Base-by-base conservation (phyloP, 495 filamentous ascomycete species). In the Sabuloglossum arenarium region DNA sequence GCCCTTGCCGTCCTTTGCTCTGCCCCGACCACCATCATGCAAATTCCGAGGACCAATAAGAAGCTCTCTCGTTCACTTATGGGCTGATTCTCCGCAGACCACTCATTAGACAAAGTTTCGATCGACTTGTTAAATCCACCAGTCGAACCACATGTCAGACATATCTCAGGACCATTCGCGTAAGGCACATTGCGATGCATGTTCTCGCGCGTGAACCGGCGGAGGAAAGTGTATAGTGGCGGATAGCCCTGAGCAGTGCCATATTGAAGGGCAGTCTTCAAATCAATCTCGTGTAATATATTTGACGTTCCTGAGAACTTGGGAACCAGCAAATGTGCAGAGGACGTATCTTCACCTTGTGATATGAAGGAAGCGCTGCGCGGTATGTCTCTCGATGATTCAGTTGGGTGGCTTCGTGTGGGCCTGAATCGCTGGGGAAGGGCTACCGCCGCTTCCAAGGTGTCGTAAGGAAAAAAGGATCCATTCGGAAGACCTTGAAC, bases 391-490 rank as follows among this genome's bases (percentile, higher is more conserved):
- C 62, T 47, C 3, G 69, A 67, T 42, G 65, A 68, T 59, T 71
- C 69, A 53, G 71, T 67, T 28, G 77, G 73, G 49, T 73, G 66
- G 60, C 81, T 79, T 14, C 76, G 76, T 29, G 80, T 78, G 0
- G 80, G 79, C n/a, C 76, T 73, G 69, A 82, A 88, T 61, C 88
- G 78, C 21, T 81, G 68, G 10, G 88, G 79, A 27, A 75, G 76
- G 11, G 87, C 86, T 54, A 78, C 74, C 57, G 81, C 76, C n/a
- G 86, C 84, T 66, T 90, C 86, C 28, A 94, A 78, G 0, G 86
- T 93, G 57, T 95, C 88, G 66, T 84, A 95, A 16, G 89, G 89
- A 64, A 96, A 95, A 68, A 86, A 86, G 31, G 75, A 75, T 14
- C 78, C 67, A 66, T 88, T 82, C 23, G 89, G 89, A 14, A 93